Evolutionary conservation across 352 stramenopile species (phyloP), one percentile per base, ranked within the genome.

Genomic region (Pythium rishiriense): DNA sequence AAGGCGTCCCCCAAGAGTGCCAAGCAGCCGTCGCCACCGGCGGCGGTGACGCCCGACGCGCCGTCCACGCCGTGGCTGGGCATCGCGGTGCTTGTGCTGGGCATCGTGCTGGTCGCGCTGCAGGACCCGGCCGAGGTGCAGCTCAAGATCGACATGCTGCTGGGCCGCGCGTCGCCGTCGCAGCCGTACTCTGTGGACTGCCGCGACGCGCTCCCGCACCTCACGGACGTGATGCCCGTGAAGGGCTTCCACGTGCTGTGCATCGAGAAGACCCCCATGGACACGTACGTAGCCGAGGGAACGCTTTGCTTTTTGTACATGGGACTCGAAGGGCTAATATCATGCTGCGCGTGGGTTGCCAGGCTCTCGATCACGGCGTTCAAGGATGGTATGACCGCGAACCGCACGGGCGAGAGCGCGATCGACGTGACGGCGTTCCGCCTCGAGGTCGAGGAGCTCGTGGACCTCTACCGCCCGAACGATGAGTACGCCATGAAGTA

Each of bases 211-310:
- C 64, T 74, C 1, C 46, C 73, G 59, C 83, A 74, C 28, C 56
- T 91, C 33, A 91, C 82, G 14, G 73, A 87, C 24, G 70, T 76
- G 24, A 71, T 74, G 56, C 66, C 78, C 1, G 73, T 91, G 47
- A 83, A 84, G 51, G 82, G 82, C 19, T 89, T 89, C 60, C 79
- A 91, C 52, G 79, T 91, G 35, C 64, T 91, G 8, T 91, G 81
- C 45, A 58, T 88, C n/a, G 49, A 77, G 21, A 70, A 60, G 33
- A 76, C 72, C 14, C 58, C 73, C 8, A 22, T 48, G 11, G 67
- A 85, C 59, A 76, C 66, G 77, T 87, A 62, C 61, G 76, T n/a
- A n/a, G n/a, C n/a, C n/a, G n/a, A n/a, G n/a, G n/a, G n/a, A n/a
- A n/a, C n/a, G n/a, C n/a, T n/a, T n/a, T n/a, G n/a, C n/a, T n/a